A percentile compares a stretch with the other conserved stretches of the same genome.
Conservation (phyloP, 2,329 filamentous ascomycete species). For the Mollisiaceae sp. region DNA sequence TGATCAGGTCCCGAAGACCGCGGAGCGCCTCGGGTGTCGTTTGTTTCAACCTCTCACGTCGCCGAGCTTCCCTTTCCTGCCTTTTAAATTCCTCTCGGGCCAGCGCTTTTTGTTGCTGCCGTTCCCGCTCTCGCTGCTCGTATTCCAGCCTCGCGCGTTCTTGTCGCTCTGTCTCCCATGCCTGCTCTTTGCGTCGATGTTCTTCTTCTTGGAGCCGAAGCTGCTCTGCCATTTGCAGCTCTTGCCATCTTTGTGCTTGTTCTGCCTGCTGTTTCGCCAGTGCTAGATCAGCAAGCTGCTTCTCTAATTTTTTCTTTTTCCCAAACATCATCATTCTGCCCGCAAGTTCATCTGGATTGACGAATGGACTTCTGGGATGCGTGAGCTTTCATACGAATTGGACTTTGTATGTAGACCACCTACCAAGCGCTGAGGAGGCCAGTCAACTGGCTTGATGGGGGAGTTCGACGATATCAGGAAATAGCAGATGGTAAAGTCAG, state of each 20-base stretch:
- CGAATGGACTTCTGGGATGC: background rate
- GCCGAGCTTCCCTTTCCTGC: conserved; percentile 2
- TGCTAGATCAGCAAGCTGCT: conserved; percentile 2
- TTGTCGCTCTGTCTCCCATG: background rate
- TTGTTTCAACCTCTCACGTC: conserved; percentile 6
- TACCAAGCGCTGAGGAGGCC: background rate
- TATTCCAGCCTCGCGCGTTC: background rate
- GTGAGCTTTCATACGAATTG: background rate
- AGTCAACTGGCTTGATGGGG: background rate
- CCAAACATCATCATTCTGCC: conserved; percentile 1
- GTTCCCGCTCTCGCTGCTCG: background rate
- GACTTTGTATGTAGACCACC: background rate
- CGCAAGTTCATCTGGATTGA: background rate
- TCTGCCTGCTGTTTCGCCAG: conserved; percentile 7
- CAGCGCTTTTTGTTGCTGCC: background rate
- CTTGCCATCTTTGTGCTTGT: conserved; percentile 13
- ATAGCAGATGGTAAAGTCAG: background rate
- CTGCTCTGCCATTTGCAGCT: conserved; percentile 10
- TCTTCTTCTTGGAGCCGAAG: conserved; percentile 9
- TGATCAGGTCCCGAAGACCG: conserved; percentile 11
- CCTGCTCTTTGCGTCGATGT: conserved; percentile 4
- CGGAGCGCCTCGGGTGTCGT: conserved; percentile 15
- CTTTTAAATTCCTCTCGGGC: background rate
- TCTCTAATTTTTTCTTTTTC: conserved; percentile 12
- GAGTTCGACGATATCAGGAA: background rate